Base-by-base conservation (phyloP, 2,329 filamentous ascomycete genomes). In the Ophiostoma tasmaniense region DNA sequence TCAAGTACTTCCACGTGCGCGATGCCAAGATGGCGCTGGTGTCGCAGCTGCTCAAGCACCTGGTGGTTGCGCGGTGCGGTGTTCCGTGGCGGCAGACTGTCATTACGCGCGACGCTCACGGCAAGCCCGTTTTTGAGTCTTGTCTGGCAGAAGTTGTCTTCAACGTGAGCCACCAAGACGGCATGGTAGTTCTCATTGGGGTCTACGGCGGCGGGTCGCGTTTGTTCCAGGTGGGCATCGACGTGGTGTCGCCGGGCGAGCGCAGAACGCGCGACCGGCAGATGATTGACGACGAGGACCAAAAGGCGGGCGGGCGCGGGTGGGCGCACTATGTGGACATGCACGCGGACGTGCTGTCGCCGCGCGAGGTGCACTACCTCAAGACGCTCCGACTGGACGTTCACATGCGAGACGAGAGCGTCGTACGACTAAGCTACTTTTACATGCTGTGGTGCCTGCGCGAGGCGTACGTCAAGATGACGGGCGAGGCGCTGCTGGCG, bases 401-500 rank as follows among this genome's bases (percentile, higher is more conserved):
- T 30, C 79, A 78, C 3, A 10, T n/a, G 17, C 17, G 42, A 17
- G 42, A 61, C 10, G 74, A 78, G 35, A 79, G 85, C 22, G 88
- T 90, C 70, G 82, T 80, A 28, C 88, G 88, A 75, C 80, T 93
- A 35, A 82, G 89, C 5, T 82, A 85, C 67, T 94, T 94, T 76
- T 94, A 93, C 76, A 85, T 89, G 0, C 85, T 90, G 70, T 94
- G 90, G 89, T 91, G 89, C 76, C 83, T 92, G 76, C 88, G 91
- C 73, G 91, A 94, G 79, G 88, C 90, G 0, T 93, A 91, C 76
- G 88, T 93, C 77, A 94, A 93, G 84, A 87, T 94, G 80, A 90
- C 90, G 37, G 91, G 91, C 33, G 90, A 93, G 74, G 91, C 90
- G 0, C 81, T 94, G 70, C 81, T 93, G 10, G 91, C 91, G 0